Evolutionary conservation across 1,139 yeast genomes (phyloP).

Genomic region (Yamadazyma jaroonii): DNA sequence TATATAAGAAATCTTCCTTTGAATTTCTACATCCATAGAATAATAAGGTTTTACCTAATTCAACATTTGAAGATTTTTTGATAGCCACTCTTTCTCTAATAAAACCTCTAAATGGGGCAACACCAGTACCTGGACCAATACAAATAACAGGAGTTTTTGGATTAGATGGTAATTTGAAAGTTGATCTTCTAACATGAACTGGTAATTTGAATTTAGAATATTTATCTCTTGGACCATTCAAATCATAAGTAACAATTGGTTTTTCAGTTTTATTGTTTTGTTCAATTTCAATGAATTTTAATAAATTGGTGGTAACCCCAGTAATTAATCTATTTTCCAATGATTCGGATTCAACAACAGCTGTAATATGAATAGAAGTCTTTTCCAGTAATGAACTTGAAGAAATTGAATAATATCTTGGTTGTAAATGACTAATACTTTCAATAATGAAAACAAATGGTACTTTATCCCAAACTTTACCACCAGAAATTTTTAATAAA

Average conservation of each 20-base stretch:
- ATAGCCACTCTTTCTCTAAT: conserved; percentile 69
- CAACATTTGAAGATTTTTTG: conserved; percentile 44
- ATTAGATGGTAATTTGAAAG: conserved; percentile 90
- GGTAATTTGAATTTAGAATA: conserved; percentile 65
- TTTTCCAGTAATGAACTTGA: conserved; percentile 84
- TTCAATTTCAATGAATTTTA: conserved; percentile 67
- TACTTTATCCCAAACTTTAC: conserved; percentile 64
- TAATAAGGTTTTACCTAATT: conserved; percentile 70
- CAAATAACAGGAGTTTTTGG: conserved; percentile 81
- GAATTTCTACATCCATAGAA: conserved; percentile 86
- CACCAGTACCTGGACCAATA: conserved; percentile 98
- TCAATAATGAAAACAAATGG: conserved; percentile 88
- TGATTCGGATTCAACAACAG: conserved; percentile 80
- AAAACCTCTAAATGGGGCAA: conserved; percentile 96
- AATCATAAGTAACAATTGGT: conserved; percentile 60
- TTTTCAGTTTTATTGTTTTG: conserved; percentile 49
- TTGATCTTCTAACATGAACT: conserved; percentile 90
- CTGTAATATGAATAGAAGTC: conserved; percentile 75
- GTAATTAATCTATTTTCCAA: conserved; percentile 46
- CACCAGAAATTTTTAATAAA: conserved; percentile 58
- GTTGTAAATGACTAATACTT: conserved; percentile 76
- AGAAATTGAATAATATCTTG: conserved; percentile 95
- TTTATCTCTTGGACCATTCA: conserved; percentile 76
- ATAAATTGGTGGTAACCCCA: conserved; percentile 90
- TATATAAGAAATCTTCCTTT: conserved; percentile 74